phyloP scores from a whole-genome alignment of 768 basidiomycete genomes.

The Cystofilobasidium macerans region DNA sequence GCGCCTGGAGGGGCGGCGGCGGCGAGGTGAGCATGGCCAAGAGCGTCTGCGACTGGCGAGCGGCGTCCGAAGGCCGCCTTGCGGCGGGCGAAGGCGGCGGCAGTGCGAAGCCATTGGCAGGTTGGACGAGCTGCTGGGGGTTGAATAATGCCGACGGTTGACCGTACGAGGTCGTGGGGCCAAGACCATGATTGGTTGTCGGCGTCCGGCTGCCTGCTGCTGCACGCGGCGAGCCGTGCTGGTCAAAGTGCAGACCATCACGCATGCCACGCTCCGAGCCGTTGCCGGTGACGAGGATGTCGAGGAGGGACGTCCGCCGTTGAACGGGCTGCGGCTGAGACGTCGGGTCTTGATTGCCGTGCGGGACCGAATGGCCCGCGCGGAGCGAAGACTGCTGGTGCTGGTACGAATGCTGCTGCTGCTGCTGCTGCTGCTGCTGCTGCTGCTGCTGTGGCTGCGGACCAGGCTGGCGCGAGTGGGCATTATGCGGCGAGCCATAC shows the following conservation, averaged over 20 bases:
- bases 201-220: neutral
- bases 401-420: too few relatives aligned
- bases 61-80: neutral
- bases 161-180: too few relatives aligned
- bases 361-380: too few relatives aligned
- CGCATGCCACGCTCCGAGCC: neutral
- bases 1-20: neutral
- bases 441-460: neutral
- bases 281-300: neutral
- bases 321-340: too few relatives aligned
- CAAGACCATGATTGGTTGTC: neutral
- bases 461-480: too few relatives aligned
- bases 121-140: neutral
- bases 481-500: too few relatives aligned
- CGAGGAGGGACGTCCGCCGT: neutral
- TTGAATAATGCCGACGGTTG: too few relatives aligned
- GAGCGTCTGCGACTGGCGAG: neutral
- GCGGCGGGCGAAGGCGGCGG: neutral
- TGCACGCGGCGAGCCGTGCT: neutral
- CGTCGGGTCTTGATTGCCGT: too few relatives aligned
- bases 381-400: too few relatives aligned
- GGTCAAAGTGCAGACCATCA: neutral
- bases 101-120: neutral
- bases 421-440: neutral
- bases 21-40: neutral